Evolutionary conservation across 2,329 filamentous ascomycete genomes (phyloP).

Genomic region (Chaetomiaceae sp.): DNA sequence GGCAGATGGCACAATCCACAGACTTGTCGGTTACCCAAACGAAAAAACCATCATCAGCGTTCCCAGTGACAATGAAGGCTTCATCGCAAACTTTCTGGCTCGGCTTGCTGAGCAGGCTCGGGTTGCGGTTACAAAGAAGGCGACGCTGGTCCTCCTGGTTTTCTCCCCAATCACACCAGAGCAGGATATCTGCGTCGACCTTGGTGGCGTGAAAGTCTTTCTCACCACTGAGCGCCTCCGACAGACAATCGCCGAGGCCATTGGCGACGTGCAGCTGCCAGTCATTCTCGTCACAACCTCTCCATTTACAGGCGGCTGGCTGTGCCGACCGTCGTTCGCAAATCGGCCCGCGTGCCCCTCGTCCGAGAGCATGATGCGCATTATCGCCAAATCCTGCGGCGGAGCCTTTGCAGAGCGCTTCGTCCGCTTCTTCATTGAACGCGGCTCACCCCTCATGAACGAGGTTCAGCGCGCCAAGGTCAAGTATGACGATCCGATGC

Average conservation of each 20-base stretch:
- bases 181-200: slow-evolving; percentile 19
- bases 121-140: slow-evolving; percentile 5
- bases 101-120: slow-evolving; percentile 8
- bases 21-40: slow-evolving; percentile 2
- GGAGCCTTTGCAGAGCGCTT: slow-evolving; percentile 19
- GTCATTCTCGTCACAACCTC: slow-evolving; percentile 19
- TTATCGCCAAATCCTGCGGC: slow-evolving; percentile 18
- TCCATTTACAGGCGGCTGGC: slow-evolving; percentile 22
- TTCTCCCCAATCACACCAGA: slow-evolving; percentile 21
- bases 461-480: slow-evolving; percentile 7
- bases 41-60: slow-evolving; percentile 5
- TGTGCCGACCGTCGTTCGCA: slow-evolving; percentile 18
- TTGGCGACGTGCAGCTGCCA: slow-evolving; percentile 5
- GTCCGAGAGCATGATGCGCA: slow-evolving; percentile 1
- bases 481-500: slow-evolving; percentile 17
- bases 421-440: slow-evolving; percentile 10
- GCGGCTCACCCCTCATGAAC: slow-evolving; percentile 14
- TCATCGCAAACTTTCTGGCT: not conserved
- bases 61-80: not conserved
- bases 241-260: slow-evolving; percentile 9
- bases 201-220: slow-evolving; percentile 6
- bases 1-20: not conserved
- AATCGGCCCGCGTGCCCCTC: not conserved
- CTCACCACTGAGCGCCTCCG: slow-evolving; percentile 14
- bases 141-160: slow-evolving; percentile 15